phyloP scores from a whole-genome alignment of 2,329 filamentous ascomycete species.

The Podosphaera xanthii region DNA sequence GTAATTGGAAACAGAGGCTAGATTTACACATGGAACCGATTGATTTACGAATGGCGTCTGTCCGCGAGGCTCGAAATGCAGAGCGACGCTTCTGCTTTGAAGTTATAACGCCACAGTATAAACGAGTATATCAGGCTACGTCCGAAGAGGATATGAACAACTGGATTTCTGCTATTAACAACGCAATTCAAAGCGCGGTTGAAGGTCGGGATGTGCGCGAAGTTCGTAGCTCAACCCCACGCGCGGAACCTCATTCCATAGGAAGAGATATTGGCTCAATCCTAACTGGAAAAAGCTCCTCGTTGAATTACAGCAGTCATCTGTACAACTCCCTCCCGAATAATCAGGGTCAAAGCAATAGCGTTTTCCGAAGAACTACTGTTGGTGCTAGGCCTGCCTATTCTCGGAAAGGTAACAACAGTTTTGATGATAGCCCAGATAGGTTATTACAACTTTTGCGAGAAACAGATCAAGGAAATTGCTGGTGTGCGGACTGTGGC shows the following conservation, averaged over 20 bases:
- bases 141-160: slow-evolving; percentile 95
- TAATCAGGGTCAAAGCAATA: slow-evolving; percentile 16
- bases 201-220: slow-evolving; percentile 49
- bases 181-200: slow-evolving; percentile 85
- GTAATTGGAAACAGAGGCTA: slow-evolving; percentile 95
- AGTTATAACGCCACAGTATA: slow-evolving; percentile 90
- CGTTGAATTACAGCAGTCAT: slow-evolving; percentile 26
- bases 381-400: slow-evolving; percentile 70
- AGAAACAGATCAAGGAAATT: slow-evolving; percentile 79
- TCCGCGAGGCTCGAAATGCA: slow-evolving; percentile 81
- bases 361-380: slow-evolving; percentile 66
- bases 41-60: slow-evolving; percentile 87
- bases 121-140: slow-evolving; percentile 89
- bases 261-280: slow-evolving; percentile 81
- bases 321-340: slow-evolving; percentile 27
- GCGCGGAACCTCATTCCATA: slow-evolving; percentile 26
- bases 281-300: slow-evolving; percentile 75
- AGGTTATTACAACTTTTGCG: slow-evolving; percentile 71
- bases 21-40: slow-evolving; percentile 97
- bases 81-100: slow-evolving; percentile 95
- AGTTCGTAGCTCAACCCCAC: slow-evolving; percentile 20
- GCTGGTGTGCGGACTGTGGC: slow-evolving; percentile 82
- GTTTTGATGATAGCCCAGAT: slow-evolving; percentile 61
- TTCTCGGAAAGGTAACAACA: slow-evolving; percentile 43
- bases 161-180: slow-evolving; percentile 94